These are phyloP conservation scores for Lichtheimia hyalospora DNA, from an alignment of 371 early-diverging fungal species.

Conservation along the genomic window DNA sequence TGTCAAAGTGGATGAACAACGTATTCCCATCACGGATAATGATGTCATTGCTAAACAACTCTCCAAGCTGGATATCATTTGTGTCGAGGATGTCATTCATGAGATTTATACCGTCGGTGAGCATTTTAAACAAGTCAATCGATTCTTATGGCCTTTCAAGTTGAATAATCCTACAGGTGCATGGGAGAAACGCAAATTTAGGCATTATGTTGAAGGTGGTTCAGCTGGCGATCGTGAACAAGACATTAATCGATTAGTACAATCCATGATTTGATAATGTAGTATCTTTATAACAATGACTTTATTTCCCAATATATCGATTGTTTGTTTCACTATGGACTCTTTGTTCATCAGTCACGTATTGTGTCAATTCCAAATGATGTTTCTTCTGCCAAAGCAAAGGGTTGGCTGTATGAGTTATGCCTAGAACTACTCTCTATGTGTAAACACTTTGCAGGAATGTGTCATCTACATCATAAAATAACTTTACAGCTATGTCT, in stretches of 20 bases:
- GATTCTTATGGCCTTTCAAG: conserved; percentile 99
- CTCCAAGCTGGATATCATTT: conserved; percentile 93
- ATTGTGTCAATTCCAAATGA: too few species aligned
- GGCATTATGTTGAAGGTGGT: conserved; percentile 98
- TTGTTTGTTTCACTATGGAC: too few species aligned
- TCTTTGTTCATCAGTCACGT: too few species aligned
- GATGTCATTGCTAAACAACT: conserved; percentile 87
- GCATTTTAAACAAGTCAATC: conserved; percentile 80
- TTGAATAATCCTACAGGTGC: conserved; percentile 96
- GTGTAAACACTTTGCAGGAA: too few species aligned
- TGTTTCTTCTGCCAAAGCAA: too few species aligned
- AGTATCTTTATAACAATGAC: too few species aligned
- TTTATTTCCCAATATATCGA: too few species aligned
- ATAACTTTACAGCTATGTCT: too few species aligned
- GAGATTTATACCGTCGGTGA: conserved; percentile 98
- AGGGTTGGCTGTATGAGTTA: too few species aligned
- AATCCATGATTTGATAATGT: conserved; percentile 78
- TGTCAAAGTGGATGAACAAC: conserved; percentile 93
- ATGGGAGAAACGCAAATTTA: conserved; percentile 91
- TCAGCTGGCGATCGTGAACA: conserved; percentile 96
- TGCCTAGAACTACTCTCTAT: too few species aligned
- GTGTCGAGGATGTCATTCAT: conserved; percentile 98
- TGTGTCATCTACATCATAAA: too few species aligned
- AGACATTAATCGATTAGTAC: conserved; percentile 93
- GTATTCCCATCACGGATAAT: conserved; percentile 95